Percentiles rank a stretch among this genome's conserved stretches.
These are phyloP conservation scores for Neonectria faginata DNA, from an alignment of 2,329 filamentous ascomycete species.

Conservation along the genomic window DNA sequence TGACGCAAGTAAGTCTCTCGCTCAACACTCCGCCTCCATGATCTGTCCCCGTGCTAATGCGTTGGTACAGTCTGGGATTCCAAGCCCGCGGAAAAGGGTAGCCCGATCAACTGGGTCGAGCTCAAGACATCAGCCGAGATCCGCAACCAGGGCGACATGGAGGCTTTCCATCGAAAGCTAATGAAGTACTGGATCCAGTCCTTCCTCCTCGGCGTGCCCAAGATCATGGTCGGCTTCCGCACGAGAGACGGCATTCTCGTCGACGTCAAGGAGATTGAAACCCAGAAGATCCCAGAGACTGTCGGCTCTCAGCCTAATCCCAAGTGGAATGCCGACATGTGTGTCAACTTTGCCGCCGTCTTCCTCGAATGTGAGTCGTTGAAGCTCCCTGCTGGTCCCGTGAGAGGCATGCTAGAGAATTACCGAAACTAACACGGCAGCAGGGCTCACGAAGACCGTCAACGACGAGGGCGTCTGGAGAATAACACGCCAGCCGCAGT, in stretches of 20 bases:
- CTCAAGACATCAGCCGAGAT: conserved; percentile 90
- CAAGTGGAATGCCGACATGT: conserved; percentile 91
- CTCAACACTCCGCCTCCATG: background rate
- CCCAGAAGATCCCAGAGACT: conserved; percentile 79
- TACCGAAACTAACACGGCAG: conserved; percentile 32
- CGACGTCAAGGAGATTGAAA: conserved; percentile 82
- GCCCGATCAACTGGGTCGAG: conserved; percentile 91
- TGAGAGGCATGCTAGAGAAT: background rate
- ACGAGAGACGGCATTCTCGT: conserved; percentile 77
- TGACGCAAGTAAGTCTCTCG: conserved; percentile 75
- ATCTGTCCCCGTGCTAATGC: conserved; percentile 6
- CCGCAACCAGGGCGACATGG: conserved; percentile 72
- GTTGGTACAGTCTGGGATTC: conserved; percentile 77
- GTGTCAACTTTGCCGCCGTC: conserved; percentile 86
- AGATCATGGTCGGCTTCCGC: conserved; percentile 91
- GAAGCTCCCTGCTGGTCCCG: background rate
- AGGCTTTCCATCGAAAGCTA: conserved; percentile 88
- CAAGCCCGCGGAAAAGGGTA: conserved; percentile 74
- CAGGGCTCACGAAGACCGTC: conserved; percentile 73
- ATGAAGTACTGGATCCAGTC: conserved; percentile 98
- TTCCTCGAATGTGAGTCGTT: conserved; percentile 79
- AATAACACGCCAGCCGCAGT: conserved; percentile 74
- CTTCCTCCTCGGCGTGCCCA: conserved; percentile 92
- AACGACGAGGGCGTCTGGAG: conserved; percentile 84
- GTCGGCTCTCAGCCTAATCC: conserved; percentile 74